phyloP scores from a whole-genome alignment of 768 basidiomycete species.

The Agrocybe chaxingu region DNA sequence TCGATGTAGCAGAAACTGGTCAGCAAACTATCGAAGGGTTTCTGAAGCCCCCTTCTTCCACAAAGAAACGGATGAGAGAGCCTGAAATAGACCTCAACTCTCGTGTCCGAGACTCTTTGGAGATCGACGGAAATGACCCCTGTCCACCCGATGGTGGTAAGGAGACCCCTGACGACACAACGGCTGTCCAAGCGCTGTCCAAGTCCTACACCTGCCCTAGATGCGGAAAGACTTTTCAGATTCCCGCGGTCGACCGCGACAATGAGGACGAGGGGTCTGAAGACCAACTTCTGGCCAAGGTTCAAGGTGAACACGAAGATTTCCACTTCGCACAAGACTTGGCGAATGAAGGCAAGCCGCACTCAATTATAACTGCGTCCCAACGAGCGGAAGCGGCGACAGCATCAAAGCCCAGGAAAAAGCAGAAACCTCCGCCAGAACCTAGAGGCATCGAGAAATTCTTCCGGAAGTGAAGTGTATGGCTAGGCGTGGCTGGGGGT shows the following conservation, averaged over 20 bases:
- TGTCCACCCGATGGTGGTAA: background rate
- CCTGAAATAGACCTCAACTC: conserved; percentile 4
- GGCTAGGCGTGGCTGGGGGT: background rate
- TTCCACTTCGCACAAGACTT: conserved; percentile 87
- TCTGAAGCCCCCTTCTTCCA: conserved; percentile 43
- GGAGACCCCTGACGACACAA: conserved; percentile 8
- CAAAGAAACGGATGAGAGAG: conserved; percentile 38
- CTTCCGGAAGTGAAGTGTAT: conserved; percentile 28
- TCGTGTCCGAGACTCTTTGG: too few species aligned
- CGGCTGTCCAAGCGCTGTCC: background rate
- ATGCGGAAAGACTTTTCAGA: conserved; percentile 47
- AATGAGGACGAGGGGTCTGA: conserved; percentile 30
- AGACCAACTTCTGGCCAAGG: conserved; percentile 27
- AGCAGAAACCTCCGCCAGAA: conserved; percentile 21
- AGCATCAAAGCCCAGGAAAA: conserved; percentile 24
- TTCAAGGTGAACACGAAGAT: conserved; percentile 77
- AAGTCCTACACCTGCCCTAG: conserved; percentile 54
- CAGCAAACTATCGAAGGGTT: conserved; percentile 90
- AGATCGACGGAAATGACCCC: too few species aligned
- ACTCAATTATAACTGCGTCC: conserved; percentile 10
- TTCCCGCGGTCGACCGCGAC: conserved; percentile 23
- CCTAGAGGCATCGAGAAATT: conserved; percentile 38
- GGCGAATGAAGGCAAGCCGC: conserved; percentile 36
- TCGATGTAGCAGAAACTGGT: conserved; percentile 72
- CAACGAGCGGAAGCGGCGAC: conserved; percentile 4